phyloP scores from a whole-genome alignment of 2,329 filamentous ascomycete genomes.

The Aspergillus aculeatinus region DNA sequence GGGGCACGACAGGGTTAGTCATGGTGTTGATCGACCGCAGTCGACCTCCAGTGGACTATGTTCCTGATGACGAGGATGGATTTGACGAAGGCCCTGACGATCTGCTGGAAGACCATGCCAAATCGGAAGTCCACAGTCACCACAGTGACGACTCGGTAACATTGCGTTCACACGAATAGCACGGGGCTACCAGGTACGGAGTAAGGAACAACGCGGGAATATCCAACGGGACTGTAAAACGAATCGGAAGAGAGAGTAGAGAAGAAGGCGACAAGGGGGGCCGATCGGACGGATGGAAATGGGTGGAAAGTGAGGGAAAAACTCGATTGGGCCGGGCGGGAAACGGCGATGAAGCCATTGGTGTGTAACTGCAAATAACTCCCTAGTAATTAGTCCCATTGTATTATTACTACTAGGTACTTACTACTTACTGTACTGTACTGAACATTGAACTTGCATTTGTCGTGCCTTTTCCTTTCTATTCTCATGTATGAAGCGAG shows the following conservation, averaged over 20 bases:
- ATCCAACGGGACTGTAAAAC: background rate
- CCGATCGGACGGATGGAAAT: conserved; percentile 2
- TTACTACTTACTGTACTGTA: background rate
- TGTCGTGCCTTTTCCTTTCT: no score
- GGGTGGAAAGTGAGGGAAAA: conserved; percentile 2
- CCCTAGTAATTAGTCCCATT: no score
- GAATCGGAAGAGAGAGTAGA: background rate
- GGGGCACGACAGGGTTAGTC: conserved; percentile 31
- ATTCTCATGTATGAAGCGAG: background rate
- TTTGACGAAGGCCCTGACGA: background rate
- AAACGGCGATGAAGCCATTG: conserved; percentile 4
- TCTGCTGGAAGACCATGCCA: background rate
- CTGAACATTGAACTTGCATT: background rate
- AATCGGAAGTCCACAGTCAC: background rate
- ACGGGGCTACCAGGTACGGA: background rate
- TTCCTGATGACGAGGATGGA: background rate
- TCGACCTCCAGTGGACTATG: conserved; percentile 4
- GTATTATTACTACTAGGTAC: background rate
- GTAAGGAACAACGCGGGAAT: background rate
- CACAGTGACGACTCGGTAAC: background rate
- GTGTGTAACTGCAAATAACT: background rate
- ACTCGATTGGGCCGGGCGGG: background rate
- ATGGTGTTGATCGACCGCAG: conserved; percentile 25
- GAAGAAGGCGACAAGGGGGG: background rate
- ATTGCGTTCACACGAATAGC: background rate